Base-by-base conservation (phyloP, 805 yeast genomes). In the Monosporozyma yasuniensis region DNA sequence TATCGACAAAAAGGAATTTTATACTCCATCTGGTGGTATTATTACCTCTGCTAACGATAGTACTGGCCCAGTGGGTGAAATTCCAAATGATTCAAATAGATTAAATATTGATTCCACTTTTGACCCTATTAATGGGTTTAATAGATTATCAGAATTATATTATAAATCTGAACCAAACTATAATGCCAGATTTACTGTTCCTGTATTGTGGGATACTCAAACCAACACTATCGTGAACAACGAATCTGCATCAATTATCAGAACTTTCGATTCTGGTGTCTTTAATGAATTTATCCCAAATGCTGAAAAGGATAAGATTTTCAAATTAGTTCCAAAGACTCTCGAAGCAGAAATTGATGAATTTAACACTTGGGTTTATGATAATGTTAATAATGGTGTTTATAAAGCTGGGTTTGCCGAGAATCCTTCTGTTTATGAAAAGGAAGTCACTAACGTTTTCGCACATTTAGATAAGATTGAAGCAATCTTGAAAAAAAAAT, bases 341-440 rank as follows among this genome's bases (percentile, higher is more conserved):
- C 67, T 81, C 55, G 72, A 74, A 54, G 48, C 64, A 0, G 66
- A 80, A 54, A 87, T 90, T 59, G 95, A 90, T 61, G 87, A 78
- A 49, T 61, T 88, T 56, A 89, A 93, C 61, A 75, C 72, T 16
- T 84, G 95, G 90, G 78, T 87, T 38, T 90, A 90, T 66, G 86
- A 84, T 61, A 78, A 76, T 59, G 84, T 91, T 66, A 91, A 91
- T 75, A 89, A 88, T 63, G 98, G 96, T 38, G 98, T 91, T 39
- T 91, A 91, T 74, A 91, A 88, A 70, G 57, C 93, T 2, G 98
- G 98, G 0, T 91, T 90, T 67, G 87, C 96, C 4, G 80, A 88
- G 12, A 76, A 75, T 51, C 95, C 87, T 65, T 88, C 83, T 53
- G 87, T 83, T 12, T 91, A 90, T 62, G 91, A 86, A 55, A 71